phyloP scores from a whole-genome alignment of 2,329 filamentous ascomycete genomes.

The Phyllosticta citribraziliensis region DNA sequence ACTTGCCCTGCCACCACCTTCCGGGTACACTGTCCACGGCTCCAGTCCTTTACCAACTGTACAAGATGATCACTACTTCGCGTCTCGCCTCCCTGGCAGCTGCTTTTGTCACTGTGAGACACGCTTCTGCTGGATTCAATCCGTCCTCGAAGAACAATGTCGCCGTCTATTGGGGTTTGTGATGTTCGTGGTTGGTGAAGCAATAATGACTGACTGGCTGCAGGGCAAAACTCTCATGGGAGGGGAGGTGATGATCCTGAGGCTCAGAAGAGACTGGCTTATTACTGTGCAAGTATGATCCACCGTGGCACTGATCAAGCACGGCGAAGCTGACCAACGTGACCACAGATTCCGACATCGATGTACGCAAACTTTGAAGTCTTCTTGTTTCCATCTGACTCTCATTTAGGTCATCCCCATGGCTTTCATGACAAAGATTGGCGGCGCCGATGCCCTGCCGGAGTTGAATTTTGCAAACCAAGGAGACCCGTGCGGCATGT shows the following conservation, averaged over 20 bases:
- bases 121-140: slow-evolving; percentile 13
- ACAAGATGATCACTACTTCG: not conserved
- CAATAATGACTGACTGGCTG: not conserved
- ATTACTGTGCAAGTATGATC: slow-evolving; percentile 50
- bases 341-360: slow-evolving; percentile 33
- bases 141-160: slow-evolving; percentile 36
- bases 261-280: slow-evolving; percentile 45
- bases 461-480: slow-evolving; percentile 56
- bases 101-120: not conserved
- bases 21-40: not conserved
- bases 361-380: slow-evolving; percentile 17
- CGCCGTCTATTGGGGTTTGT: slow-evolving; percentile 56
- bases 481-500: slow-evolving; percentile 50
- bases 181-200: not conserved
- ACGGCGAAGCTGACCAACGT: not conserved
- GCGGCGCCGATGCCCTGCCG: slow-evolving; percentile 38
- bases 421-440: slow-evolving; percentile 52
- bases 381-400: not conserved
- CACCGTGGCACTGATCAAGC: not conserved
- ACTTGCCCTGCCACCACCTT: not conserved
- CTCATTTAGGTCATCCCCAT: slow-evolving; percentile 45
- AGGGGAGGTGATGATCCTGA: slow-evolving; percentile 32
- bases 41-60: not conserved
- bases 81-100: not conserved
- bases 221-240: slow-evolving; percentile 51